Conservation (phyloP, 495 filamentous ascomycete species). For the Xylaria flabelliformis region DNA sequence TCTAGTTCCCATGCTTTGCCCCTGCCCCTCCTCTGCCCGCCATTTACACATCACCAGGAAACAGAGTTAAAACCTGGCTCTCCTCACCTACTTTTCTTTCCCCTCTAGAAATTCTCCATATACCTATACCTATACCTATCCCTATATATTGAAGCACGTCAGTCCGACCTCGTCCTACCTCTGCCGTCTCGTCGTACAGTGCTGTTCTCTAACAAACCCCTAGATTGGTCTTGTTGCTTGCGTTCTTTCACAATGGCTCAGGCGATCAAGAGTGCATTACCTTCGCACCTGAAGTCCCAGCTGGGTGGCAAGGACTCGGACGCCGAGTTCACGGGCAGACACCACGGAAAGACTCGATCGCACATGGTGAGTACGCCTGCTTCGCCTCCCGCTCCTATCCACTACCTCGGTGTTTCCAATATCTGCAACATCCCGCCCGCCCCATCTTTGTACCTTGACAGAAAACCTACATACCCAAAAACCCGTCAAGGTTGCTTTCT, state of each 20-base stretch:
- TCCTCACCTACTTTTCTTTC: conserved; percentile 35
- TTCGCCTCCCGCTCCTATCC: conserved; percentile 10
- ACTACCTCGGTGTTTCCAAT: conserved; percentile 8
- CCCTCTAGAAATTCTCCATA: conserved; percentile 10
- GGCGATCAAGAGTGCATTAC: conserved; percentile 72
- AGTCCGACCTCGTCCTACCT: conserved; percentile 11
- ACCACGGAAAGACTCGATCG: conserved; percentile 93
- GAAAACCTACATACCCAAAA: conserved; percentile 17
- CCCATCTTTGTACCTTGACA: conserved; percentile 23
- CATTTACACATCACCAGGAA: conserved; percentile 22
- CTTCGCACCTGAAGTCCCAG: conserved; percentile 76
- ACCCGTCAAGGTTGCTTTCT: background rate
- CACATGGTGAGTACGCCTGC: conserved; percentile 81
- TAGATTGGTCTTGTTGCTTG: background rate
- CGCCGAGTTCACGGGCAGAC: conserved; percentile 65
- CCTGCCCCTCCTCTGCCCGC: conserved; percentile 21
- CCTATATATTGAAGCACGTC: background rate
- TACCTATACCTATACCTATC: conserved; percentile 1
- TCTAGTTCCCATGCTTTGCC: conserved; percentile 4
- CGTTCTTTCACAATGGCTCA: conserved; percentile 63
- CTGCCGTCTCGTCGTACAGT: background rate
- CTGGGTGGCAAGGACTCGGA: conserved; percentile 55
- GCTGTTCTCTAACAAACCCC: conserved; percentile 16
- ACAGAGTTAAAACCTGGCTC: conserved; percentile 24
- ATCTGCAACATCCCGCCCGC: conserved; percentile 9